Base-by-base conservation (phyloP, 306 rosid genomes). In the Aeschynomene evenia region DNA sequence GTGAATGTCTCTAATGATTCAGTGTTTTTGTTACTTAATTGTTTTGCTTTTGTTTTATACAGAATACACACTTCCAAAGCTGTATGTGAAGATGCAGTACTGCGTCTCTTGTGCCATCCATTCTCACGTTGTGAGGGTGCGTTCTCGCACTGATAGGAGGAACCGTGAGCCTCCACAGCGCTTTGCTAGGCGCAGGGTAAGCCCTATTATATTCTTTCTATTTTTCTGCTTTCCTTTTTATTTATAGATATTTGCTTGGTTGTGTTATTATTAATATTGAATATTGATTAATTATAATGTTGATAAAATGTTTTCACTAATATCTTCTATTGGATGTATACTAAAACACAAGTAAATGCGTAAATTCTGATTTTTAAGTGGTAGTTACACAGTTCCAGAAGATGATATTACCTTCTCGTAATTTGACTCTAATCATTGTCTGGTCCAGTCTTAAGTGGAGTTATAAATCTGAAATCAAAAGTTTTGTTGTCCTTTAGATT, bases 21-120 rank as follows among this genome's bases (percentile, higher is more conserved):
- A 1, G 51, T 5, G 20, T 8, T 33, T 37, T 10, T 64, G n/a
- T 26, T 12, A 8, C 43, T 66, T n/a, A 14, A 12, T 9, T 68
- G 21, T 15, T 0, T 28, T 28, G 31, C 31, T 28, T 52, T n/a
- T 53, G 19, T 36, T 26, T 24, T 45, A 1, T 79, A 70, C 52
- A 94, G 99, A 85, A 23, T 90, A 90, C 79, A 84, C 89, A 10
- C 96, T 93, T 53, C 98, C 98, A 0, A 93, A 90, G 88, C 83
- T 90, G 18, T 93, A 93, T 73, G 97, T 95, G 2, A 93, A 93
- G 91, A 85, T 93, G 97, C 96, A 86, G 82, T 90, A 90, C 52
- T 93, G 98, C 69, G 97, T 93, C 29, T 90, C 98, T 8, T 90
- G 98, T 63, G 98, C 98, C 0, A 93, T 90, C 2, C 97, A 90